Evolutionary conservation across 2,329 filamentous ascomycete genomes (phyloP).

Genomic region (Alternaria sp.): DNA sequence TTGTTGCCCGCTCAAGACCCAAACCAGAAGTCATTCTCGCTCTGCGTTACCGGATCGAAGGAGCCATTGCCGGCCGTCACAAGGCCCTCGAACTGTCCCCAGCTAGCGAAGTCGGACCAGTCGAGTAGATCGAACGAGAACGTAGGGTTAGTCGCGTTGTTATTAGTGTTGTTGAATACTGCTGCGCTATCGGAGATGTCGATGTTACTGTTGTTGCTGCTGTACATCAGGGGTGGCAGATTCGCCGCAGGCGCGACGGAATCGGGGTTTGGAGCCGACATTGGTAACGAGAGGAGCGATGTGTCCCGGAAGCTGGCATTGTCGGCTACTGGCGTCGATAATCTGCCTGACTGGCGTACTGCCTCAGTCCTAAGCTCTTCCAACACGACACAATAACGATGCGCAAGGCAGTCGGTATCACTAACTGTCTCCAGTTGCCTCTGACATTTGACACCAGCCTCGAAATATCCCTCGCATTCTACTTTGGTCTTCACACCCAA

Average conservation of each 20-base stretch:
- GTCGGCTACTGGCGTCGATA: constrained; percentile 2
- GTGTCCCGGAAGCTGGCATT: background rate
- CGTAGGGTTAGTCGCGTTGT: background rate
- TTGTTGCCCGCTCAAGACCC: background rate
- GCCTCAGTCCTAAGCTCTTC: constrained; percentile 58
- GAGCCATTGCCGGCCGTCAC: constrained; percentile 45
- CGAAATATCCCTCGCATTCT: constrained; percentile 57
- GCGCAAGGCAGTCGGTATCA: constrained; percentile 42
- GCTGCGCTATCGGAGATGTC: constrained; percentile 34
- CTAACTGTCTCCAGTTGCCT: constrained; percentile 38
- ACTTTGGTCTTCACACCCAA: constrained; percentile 54
- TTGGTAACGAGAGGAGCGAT: background rate
- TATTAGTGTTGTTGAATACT: background rate
- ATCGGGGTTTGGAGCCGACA: background rate
- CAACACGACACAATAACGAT: constrained; percentile 60
- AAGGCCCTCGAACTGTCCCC: constrained; percentile 49
- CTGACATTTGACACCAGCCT: constrained; percentile 53
- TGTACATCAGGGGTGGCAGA: constrained; percentile 18
- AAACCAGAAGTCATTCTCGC: constrained; percentile 14
- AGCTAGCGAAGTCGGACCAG: constrained; percentile 45
- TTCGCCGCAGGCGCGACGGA: background rate
- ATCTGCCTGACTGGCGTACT: constrained; percentile 30
- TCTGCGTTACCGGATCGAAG: constrained; percentile 38
- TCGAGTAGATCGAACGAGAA: constrained; percentile 31
- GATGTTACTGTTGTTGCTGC: background rate